Evolutionary conservation across 2,329 filamentous ascomycete genomes (phyloP).

Genomic region (Penicillium brevicompactum): DNA sequence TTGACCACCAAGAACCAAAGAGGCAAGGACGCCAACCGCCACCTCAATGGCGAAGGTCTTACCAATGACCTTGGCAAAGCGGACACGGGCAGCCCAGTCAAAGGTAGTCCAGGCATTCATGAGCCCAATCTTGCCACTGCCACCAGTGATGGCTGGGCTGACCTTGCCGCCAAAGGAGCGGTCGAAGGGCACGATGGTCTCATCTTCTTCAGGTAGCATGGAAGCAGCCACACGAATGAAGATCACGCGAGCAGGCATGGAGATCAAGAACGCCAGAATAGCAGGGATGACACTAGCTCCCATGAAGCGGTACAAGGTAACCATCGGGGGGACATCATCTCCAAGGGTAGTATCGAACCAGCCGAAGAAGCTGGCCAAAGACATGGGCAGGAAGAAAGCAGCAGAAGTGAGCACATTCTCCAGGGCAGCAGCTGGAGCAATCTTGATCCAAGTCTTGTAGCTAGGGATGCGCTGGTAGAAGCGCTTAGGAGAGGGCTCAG

Average conservation of each 20-base stretch:
- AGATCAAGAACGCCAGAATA: conserved; percentile 60
- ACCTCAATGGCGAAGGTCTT: conserved; percentile 67
- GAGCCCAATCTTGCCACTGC: conserved; percentile 70
- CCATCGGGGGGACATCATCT: conserved; percentile 33
- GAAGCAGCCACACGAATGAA: conserved; percentile 85
- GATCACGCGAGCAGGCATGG: conserved; percentile 75
- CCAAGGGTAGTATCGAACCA: conserved; percentile 35
- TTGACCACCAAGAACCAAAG: conserved; percentile 56
- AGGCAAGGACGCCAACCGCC: conserved; percentile 51
- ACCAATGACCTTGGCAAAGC: conserved; percentile 72
- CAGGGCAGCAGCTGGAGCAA: conserved; percentile 68
- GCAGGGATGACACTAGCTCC: conserved; percentile 45
- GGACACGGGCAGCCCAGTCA: conserved; percentile 68
- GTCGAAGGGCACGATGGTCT: conserved; percentile 88
- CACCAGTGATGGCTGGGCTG: conserved; percentile 72
- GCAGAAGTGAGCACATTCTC: conserved; percentile 61
- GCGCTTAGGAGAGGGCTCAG: conserved; percentile 62
- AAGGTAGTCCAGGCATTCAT: conserved; percentile 80
- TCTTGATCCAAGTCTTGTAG: conserved; percentile 66
- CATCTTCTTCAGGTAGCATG: conserved; percentile 76
- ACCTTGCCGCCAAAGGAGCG: conserved; percentile 79
- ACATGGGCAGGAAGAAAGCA: conserved; percentile 38
- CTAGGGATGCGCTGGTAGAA: conserved; percentile 72
- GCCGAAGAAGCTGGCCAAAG: conserved; percentile 54
- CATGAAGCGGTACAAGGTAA: conserved; percentile 38